Evolutionary conservation across 2,329 filamentous ascomycete genomes (phyloP), one percentile per base, ranked within the genome.

Genomic region (Ceratocystis cacaofunesta): DNA sequence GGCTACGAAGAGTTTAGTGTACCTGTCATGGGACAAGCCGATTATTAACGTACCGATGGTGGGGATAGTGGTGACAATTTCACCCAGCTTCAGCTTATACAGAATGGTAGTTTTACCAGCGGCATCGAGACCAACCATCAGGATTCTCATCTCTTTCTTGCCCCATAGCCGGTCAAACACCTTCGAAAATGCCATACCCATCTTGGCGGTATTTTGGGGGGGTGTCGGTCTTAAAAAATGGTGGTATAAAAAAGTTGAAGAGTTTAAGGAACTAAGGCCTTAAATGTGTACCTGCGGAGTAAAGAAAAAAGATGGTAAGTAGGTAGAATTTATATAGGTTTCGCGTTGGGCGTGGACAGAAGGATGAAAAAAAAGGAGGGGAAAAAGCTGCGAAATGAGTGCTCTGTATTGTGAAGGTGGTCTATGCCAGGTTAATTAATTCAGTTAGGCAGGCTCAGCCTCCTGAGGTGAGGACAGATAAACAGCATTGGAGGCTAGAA

Each of bases 111-210:
- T 99, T 86, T 99, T 99, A 88, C 94, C 94, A 78, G 94, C 94
- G 74, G 94, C 94, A 79, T 99, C 94, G 74, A 99, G 87, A 85
- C 94, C 94, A 73, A 99, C 92, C 94, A 99, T 99, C 79, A 99
- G 80, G 82, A 99, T 96, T 84, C 94, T 87, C 94, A 99, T 99
- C 86, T 99, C 94, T 87, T 97, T 97, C 88, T 96, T 96, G 75
- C 92, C 91, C 88, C 90, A 96, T 78, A 97, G 85, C 82, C 88
- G 86, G 77, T 95, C 90, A 78, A 97, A 94, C 76, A 97, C 78
- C 85, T 94, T 96, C 74, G 92, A 97, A 81, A 97, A 90, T 76
- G 88, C 86, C 79, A 97, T 85, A 95, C 94, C 94, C 94, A 99
- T 99, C 69, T 70, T 71, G 68, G 69, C 69, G 70, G 70, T 69